Evolutionary conservation across 441 rosid genomes (phyloP).

Genomic region (Pelargonium cotyledonis): DNA sequence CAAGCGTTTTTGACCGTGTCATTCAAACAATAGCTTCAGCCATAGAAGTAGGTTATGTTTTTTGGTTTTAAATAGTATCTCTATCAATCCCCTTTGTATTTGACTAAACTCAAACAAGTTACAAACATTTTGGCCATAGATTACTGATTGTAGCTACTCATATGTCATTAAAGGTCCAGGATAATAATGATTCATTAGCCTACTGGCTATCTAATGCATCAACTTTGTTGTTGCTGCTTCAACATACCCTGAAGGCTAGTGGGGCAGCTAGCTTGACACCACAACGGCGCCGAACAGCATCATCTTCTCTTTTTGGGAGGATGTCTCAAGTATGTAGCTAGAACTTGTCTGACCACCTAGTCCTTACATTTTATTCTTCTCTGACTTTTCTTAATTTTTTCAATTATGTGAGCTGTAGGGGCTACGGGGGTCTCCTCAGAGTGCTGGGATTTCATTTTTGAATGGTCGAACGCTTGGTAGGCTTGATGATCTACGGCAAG

Average conservation of each 20-base stretch:
- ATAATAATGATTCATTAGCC: slow-evolving; percentile 73
- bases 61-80: neutral
- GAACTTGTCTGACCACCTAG: slow-evolving; percentile 1
- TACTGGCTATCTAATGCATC: slow-evolving; percentile 98
- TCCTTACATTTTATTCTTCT: slow-evolving; percentile 7
- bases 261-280: slow-evolving; percentile 99
- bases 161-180: slow-evolving; percentile 59
- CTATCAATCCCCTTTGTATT: neutral
- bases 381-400: slow-evolving; percentile 14
- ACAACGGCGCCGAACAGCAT: slow-evolving; percentile 84
- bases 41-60: slow-evolving; percentile 53
- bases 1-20: slow-evolving; percentile 90
- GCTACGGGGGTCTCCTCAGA: slow-evolving; percentile 84
- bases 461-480: slow-evolving; percentile 71
- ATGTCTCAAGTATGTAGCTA: slow-evolving; percentile 80
- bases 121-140: slow-evolving; percentile 15
- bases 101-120: slow-evolving; percentile 13
- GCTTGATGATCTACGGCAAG: slow-evolving; percentile 87
- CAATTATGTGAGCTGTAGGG: slow-evolving; percentile 45
- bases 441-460: slow-evolving; percentile 83
- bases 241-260: slow-evolving; percentile 96
- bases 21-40: slow-evolving; percentile 95
- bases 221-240: slow-evolving; percentile 80
- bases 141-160: slow-evolving; percentile 24
- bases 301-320: slow-evolving; percentile 95